These are phyloP conservation scores for Pichia occidentalis DNA, from an alignment of 805 yeast genomes.

Conservation along the genomic window DNA sequence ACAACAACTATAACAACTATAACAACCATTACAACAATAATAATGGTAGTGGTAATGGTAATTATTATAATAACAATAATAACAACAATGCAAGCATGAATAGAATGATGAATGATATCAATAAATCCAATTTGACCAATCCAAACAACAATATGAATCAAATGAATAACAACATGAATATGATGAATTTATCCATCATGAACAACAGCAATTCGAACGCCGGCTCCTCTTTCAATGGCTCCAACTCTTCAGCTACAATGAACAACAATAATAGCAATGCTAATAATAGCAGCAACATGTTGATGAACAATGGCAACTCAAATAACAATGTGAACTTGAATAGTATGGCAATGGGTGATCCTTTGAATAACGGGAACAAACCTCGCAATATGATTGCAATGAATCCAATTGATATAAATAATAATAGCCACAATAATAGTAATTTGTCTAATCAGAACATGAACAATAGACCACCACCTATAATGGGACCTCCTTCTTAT, in stretches of 20 bases:
- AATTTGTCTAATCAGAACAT: no score
- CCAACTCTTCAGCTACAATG: background rate
- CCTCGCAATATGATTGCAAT: slow-evolving; percentile 6
- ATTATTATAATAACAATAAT: background rate
- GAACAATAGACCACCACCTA: slow-evolving; percentile 9
- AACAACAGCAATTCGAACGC: no score
- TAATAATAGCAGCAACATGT: no score
- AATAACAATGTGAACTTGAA: slow-evolving; percentile 9
- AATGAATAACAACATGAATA: background rate
- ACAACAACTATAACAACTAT: background rate
- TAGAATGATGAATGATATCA: background rate
- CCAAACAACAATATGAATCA: no score
- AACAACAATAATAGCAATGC: no score
- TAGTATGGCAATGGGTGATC: slow-evolving; percentile 1
- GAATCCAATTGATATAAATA: slow-evolving; percentile 4
- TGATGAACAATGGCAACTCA: slow-evolving; percentile 4
- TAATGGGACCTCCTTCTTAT: slow-evolving; percentile 35
- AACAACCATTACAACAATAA: background rate
- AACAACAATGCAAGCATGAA: background rate
- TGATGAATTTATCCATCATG: background rate
- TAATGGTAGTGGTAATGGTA: background rate
- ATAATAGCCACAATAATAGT: slow-evolving; percentile 1
- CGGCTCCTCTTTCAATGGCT: no score
- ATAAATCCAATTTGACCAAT: background rate
- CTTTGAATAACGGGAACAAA: slow-evolving; percentile 4